phyloP scores from a whole-genome alignment of 2,329 filamentous ascomycete species.

The Trichophyton simii region DNA sequence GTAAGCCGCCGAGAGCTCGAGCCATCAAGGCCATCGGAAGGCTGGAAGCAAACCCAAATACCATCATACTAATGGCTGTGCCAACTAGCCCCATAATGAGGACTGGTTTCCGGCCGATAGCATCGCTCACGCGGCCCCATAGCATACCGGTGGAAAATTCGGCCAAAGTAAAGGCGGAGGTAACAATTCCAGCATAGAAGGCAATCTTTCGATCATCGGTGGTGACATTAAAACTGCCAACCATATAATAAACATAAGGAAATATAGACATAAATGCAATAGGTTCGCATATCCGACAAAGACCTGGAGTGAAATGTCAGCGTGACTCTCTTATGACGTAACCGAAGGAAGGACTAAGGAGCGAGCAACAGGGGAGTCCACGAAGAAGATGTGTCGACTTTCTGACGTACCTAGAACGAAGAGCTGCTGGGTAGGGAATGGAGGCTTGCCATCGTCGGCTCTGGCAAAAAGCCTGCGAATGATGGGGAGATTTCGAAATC shows the following conservation, averaged over 20 bases:
- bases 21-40: slow-evolving; percentile 73
- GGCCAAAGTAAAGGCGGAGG: slow-evolving; percentile 87
- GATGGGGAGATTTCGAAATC: background rate
- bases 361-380: background rate
- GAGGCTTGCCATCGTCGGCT: slow-evolving; percentile 23
- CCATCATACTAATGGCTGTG: slow-evolving; percentile 80
- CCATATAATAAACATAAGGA: slow-evolving; percentile 97
- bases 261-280: slow-evolving; percentile 99
- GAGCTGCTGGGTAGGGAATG: slow-evolving; percentile 48
- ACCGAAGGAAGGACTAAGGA: background rate
- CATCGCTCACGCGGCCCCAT: slow-evolving; percentile 88
- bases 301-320: slow-evolving; percentile 40
- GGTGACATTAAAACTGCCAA: slow-evolving; percentile 78
- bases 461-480: background rate
- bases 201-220: slow-evolving; percentile 68
- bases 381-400: background rate
- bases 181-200: slow-evolving; percentile 90
- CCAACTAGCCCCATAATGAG: slow-evolving; percentile 79
- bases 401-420: slow-evolving; percentile 40
- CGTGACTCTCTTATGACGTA: slow-evolving; percentile 8
- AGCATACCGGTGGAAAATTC: slow-evolving; percentile 87
- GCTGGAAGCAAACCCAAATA: slow-evolving; percentile 81
- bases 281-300: slow-evolving; percentile 93
- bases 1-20: slow-evolving; percentile 72
- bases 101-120: slow-evolving; percentile 82